These are phyloP conservation scores for Citrus trifoliata DNA, from an alignment of 345 rosid species.

Conservation along the genomic window DNA sequence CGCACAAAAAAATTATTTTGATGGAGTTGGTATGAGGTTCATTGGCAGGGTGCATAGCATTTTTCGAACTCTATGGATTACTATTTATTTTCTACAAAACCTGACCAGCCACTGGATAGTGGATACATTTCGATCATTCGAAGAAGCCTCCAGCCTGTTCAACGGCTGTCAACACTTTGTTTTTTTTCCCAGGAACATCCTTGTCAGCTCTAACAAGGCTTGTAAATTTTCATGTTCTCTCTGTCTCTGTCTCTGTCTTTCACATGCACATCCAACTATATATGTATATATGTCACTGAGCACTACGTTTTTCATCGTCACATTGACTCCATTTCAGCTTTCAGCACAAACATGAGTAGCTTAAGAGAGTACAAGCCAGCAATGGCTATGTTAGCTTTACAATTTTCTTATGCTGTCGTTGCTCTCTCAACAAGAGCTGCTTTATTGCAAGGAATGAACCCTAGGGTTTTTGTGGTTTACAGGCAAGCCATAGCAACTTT, in stretches of 20 bases:
- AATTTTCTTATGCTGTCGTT: conserved; percentile 28
- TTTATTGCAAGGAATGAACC: conserved; percentile 38
- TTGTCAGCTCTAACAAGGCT: not conserved
- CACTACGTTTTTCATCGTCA: not conserved
- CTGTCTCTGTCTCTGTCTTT: not conserved
- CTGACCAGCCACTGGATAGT: not conserved
- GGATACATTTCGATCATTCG: not conserved
- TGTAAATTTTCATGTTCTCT: not conserved
- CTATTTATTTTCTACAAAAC: not conserved
- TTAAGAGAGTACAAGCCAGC: conserved; percentile 28
- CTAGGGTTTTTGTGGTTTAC: conserved; percentile 40
- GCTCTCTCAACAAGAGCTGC: conserved; percentile 36
- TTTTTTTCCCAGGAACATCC: not conserved
- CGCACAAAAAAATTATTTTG: too few relatives aligned
- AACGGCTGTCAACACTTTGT: not conserved
- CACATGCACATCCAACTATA: not conserved
- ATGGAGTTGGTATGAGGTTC: too few relatives aligned
- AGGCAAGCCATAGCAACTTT: conserved; percentile 41
- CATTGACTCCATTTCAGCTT: not conserved
- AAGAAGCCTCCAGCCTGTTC: not conserved
- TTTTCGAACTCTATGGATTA: too few relatives aligned
- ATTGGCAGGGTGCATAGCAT: too few relatives aligned
- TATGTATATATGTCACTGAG: not conserved
- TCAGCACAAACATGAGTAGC: conserved; percentile 11
- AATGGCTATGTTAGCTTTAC: conserved; percentile 36